Percentiles rank a stretch among this genome's conserved stretches.
Conservation (phyloP, 768 basidiomycete genomes). For the Trametes cubensis region DNA sequence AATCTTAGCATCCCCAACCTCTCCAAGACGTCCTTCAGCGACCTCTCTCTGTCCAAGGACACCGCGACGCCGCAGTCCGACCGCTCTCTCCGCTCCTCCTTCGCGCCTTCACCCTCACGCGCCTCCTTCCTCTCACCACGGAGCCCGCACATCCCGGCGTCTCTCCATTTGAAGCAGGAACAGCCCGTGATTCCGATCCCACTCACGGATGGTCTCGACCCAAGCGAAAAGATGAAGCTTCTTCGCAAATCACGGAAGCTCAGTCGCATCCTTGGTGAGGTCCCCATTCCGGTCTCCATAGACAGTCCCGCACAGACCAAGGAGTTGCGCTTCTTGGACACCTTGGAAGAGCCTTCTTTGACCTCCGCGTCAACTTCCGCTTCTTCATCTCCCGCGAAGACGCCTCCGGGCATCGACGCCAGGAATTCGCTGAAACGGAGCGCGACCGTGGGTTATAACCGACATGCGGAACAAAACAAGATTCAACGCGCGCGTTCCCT, state of each 20-base stretch:
- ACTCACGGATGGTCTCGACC: constrained; percentile 37
- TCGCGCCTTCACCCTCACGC: constrained; percentile 5
- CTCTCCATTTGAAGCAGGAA: constrained; percentile 31
- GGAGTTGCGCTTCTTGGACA: constrained; percentile 8
- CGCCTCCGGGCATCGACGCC: not conserved
- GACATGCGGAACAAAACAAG: constrained; percentile 8
- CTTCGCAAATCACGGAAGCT: constrained; percentile 48
- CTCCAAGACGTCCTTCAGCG: constrained; percentile 1
- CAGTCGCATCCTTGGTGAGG: constrained; percentile 45
- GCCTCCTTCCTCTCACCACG: constrained; percentile 25
- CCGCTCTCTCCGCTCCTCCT: constrained; percentile 6
- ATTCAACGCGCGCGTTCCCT: constrained; percentile 30
- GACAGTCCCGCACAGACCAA: constrained; percentile 10
- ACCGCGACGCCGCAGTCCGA: not conserved
- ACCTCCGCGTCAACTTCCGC: constrained; percentile 20
- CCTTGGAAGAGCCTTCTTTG: constrained; percentile 20
- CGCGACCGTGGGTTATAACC: constrained; percentile 24
- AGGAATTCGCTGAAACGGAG: constrained; percentile 22
- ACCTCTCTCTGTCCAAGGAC: constrained; percentile 1
- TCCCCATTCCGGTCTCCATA: constrained; percentile 26
- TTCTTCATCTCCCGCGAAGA: not conserved
- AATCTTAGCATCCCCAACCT: constrained; percentile 13
- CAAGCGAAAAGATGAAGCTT: constrained; percentile 41
- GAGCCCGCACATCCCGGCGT: constrained; percentile 10
- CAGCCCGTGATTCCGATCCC: constrained; percentile 16